These are phyloP conservation scores for Circinella minor DNA, from an alignment of 371 early-diverging fungal genomes.

Conservation along the genomic window DNA sequence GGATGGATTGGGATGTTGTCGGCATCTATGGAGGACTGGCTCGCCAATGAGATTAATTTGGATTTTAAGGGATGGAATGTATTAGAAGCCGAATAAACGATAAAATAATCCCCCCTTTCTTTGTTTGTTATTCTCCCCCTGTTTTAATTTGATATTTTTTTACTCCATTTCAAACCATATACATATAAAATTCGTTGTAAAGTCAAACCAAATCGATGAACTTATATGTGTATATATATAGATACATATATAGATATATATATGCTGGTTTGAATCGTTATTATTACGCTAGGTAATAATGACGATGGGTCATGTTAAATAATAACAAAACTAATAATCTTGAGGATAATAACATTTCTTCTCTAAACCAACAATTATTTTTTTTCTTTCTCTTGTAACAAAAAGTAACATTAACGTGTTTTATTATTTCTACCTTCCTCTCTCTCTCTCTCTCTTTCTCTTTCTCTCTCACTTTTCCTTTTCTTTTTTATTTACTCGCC, in stretches of 20 bases:
- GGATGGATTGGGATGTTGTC: constrained; percentile 19
- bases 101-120: background rate
- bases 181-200: too few species aligned
- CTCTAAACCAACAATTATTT: too few species aligned
- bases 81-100: background rate
- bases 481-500: constrained; percentile 1
- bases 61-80: constrained; percentile 9
- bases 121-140: background rate
- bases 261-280: too few species aligned
- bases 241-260: too few species aligned
- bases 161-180: too few species aligned
- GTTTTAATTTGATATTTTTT: too few species aligned
- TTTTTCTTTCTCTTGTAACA: background rate
- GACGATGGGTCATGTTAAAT: too few species aligned
- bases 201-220: too few species aligned
- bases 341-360: too few species aligned
- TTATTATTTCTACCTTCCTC: background rate
- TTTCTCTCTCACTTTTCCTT: background rate
- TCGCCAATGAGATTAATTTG: constrained; percentile 5
- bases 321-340: too few species aligned
- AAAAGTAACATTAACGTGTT: background rate
- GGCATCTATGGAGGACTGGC: background rate
- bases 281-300: too few species aligned
- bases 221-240: too few species aligned
- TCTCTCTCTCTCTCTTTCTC: background rate